These are phyloP conservation scores for Linderina pennispora DNA, from an alignment of 192 early-diverging fungal genomes.

Conservation along the genomic window DNA sequence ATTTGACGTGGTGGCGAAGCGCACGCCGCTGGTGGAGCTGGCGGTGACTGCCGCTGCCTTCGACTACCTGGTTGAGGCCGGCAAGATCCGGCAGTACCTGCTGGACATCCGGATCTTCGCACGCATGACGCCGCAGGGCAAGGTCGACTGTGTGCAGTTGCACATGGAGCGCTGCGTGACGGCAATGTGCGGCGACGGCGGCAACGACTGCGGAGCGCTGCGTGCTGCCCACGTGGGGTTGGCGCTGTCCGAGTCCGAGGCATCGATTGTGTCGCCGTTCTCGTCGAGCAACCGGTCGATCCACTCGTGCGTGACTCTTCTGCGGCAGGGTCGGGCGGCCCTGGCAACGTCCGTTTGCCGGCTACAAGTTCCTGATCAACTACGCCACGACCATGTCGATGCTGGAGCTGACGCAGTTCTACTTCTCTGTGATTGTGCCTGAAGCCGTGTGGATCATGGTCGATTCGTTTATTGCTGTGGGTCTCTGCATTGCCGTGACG, in stretches of 20 bases:
- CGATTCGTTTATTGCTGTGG: conserved; percentile 59
- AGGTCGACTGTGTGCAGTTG: conserved; percentile 63
- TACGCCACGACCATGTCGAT: conserved; percentile 71
- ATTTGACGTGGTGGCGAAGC: not conserved
- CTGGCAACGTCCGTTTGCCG: conserved; percentile 70
- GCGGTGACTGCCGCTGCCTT: conserved; percentile 70
- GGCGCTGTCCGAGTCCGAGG: conserved; percentile 73
- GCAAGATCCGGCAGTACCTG: conserved; percentile 49
- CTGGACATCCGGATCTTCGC: conserved; percentile 70
- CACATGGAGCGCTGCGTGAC: conserved; percentile 77
- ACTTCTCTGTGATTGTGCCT: conserved; percentile 56
- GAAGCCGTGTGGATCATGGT: conserved; percentile 65
- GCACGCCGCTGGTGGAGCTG: conserved; percentile 48
- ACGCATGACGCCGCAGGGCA: conserved; percentile 74
- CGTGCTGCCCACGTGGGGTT: conserved; percentile 76
- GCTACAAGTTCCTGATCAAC: conserved; percentile 70
- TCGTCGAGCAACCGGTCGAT: conserved; percentile 57
- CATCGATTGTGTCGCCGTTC: conserved; percentile 84
- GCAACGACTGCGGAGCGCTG: conserved; percentile 80
- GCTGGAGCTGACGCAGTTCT: conserved; percentile 59
- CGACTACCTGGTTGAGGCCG: conserved; percentile 37
- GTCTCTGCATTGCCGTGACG: conserved; percentile 58
- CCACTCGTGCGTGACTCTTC: conserved; percentile 62
- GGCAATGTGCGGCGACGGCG: conserved; percentile 86
- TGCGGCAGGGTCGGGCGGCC: conserved; percentile 67